Conservation (phyloP, 2,329 filamentous ascomycete species). For the Talaromyces sp. region DNA sequence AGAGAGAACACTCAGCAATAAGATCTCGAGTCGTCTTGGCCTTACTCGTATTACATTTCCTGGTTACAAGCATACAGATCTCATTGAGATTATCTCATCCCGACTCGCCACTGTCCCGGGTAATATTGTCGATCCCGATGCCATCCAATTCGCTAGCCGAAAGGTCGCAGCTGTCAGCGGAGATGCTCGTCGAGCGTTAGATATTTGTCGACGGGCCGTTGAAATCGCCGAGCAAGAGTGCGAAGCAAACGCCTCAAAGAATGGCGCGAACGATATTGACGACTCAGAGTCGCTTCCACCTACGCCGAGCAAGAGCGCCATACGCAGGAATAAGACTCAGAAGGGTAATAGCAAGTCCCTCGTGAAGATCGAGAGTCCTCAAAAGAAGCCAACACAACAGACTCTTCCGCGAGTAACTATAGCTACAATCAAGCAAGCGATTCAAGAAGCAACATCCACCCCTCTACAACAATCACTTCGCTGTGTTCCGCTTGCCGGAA, state of each 20-base stretch:
- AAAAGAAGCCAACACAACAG: slow-evolving; percentile 11
- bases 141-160: slow-evolving; percentile 90
- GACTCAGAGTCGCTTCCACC: slow-evolving; percentile 40
- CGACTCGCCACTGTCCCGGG: slow-evolving; percentile 83
- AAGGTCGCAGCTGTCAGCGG: slow-evolving; percentile 97
- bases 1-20: slow-evolving; percentile 93
- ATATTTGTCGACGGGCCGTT: slow-evolving; percentile 92
- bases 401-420: slow-evolving; percentile 71
- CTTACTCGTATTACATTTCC: slow-evolving; percentile 95
- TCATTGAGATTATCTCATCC: slow-evolving; percentile 97
- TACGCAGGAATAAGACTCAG: slow-evolving; percentile 29
- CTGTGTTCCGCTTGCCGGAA: slow-evolving; percentile 74
- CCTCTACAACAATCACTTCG: slow-evolving; percentile 88
- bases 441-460: slow-evolving; percentile 90
- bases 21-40: slow-evolving; percentile 89
- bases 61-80: slow-evolving; percentile 93
- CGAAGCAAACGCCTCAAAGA: slow-evolving; percentile 35
- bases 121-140: slow-evolving; percentile 86
- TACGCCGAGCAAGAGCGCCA: slow-evolving; percentile 46
- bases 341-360: slow-evolving; percentile 18
- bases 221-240: slow-evolving; percentile 83
- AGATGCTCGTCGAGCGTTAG: slow-evolving; percentile 85
- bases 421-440: slow-evolving; percentile 87
- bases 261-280: slow-evolving; percentile 23
- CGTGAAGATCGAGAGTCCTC: slow-evolving; percentile 21